phyloP scores from a whole-genome alignment of 371 early-diverging fungal genomes.

The Mucor piriformis region DNA sequence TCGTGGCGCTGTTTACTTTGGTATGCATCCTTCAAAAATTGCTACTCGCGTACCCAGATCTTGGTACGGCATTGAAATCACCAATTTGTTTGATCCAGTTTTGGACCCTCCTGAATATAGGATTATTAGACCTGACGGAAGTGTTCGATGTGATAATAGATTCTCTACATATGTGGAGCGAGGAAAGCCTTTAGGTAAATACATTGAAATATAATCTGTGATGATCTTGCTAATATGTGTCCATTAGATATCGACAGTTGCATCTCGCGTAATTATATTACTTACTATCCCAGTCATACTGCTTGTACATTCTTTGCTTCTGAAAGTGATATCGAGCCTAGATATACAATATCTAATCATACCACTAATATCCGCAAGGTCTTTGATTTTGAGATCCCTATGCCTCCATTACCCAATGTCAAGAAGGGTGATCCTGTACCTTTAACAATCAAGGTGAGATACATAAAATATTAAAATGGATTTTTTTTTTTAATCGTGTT shows the following conservation, averaged over 20 bases:
- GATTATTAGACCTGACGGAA: conserved; percentile 43
- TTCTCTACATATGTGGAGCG: conserved; percentile 48
- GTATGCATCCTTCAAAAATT: conserved; percentile 45
- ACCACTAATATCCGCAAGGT: conserved; percentile 47
- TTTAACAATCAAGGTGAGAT: conserved; percentile 44
- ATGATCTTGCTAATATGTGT: not conserved
- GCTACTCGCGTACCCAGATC: conserved; percentile 46
- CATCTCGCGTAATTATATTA: conserved; percentile 55
- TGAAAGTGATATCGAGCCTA: conserved; percentile 54
- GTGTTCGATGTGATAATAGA: conserved; percentile 47
- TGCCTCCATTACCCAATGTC: conserved; percentile 54
- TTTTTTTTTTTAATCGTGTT: not conserved
- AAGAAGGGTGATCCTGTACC: conserved; percentile 43
- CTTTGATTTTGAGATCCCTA: conserved; percentile 65
- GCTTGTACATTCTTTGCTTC: conserved; percentile 61
- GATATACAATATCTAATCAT: conserved; percentile 50
- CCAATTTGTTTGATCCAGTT: conserved; percentile 41
- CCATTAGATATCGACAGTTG: conserved; percentile 50
- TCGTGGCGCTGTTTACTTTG: conserved; percentile 53
- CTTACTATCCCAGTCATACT: conserved; percentile 58
- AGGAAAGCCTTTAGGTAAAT: conserved; percentile 46
- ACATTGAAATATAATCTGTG: not conserved
- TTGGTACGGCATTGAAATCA: conserved; percentile 56
- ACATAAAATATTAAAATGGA: too few species aligned
- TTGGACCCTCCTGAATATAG: conserved; percentile 50